Evolutionary conservation across 768 basidiomycete species (phyloP).

Genomic region (Russula dissimulans): DNA sequence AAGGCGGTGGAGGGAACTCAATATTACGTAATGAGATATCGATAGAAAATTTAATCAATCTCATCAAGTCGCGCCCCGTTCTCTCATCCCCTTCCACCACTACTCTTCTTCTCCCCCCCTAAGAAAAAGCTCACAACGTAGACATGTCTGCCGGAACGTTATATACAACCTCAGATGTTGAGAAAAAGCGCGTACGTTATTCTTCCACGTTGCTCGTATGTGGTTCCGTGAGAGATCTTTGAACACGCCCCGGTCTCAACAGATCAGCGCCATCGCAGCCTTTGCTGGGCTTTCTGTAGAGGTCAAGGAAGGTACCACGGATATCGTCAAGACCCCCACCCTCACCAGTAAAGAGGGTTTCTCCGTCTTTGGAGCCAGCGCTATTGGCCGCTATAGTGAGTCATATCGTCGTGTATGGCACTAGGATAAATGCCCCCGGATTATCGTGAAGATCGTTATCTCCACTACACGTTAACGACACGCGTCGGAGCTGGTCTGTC

Average conservation of each 20-base stretch:
- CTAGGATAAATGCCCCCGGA: neutral
- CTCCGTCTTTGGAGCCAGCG: constrained; percentile 63
- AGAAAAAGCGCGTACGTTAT: constrained; percentile 43
- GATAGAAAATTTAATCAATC: constrained; percentile 12
- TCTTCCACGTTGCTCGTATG: neutral
- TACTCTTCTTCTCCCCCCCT: constrained; percentile 12
- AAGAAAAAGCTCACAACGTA: constrained; percentile 7
- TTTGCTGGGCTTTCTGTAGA: constrained; percentile 50
- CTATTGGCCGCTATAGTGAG: constrained; percentile 88
- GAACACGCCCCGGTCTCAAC: neutral
- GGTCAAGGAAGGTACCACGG: constrained; percentile 43
- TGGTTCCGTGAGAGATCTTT: neutral
- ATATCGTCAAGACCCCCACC: constrained; percentile 76
- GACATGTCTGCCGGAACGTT: constrained; percentile 59
- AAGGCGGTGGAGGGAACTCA: too few species aligned
- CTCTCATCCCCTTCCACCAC: constrained; percentile 17
- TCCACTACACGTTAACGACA: neutral
- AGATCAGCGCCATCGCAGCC: constrained; percentile 52
- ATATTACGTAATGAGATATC: constrained; percentile 10
- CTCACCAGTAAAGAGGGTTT: constrained; percentile 71
- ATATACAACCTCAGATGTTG: constrained; percentile 36
- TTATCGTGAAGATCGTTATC: neutral
- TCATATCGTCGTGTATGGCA: constrained; percentile 21
- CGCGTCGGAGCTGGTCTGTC: neutral
- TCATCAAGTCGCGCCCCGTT: constrained; percentile 14